Evolutionary conservation across 2,329 filamentous ascomycete species (phyloP).

Genomic region (Exophiala dermatitidis): DNA sequence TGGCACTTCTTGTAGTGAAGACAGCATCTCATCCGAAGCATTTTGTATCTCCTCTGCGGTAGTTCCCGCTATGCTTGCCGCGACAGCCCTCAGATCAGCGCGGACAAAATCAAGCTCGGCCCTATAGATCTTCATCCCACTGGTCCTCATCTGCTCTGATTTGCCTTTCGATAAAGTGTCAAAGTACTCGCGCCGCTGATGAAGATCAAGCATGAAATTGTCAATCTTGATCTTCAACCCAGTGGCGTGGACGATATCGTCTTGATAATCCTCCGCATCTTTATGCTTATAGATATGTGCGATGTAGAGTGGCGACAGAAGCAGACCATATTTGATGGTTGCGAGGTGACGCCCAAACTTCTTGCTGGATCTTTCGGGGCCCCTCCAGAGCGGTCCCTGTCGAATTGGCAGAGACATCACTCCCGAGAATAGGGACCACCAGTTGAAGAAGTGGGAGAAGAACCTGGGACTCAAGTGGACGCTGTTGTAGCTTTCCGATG

Average conservation of each 20-base stretch:
- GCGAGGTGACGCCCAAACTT: constrained; percentile 95
- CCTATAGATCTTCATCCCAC: constrained; percentile 90
- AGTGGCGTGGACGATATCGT: constrained; percentile 76
- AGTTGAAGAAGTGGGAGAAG: constrained; percentile 96
- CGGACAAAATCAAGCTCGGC: constrained; percentile 87
- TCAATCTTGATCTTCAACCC: constrained; percentile 94
- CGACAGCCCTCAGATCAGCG: constrained; percentile 87
- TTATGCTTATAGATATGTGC: constrained; percentile 99
- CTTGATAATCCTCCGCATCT: constrained; percentile 76
- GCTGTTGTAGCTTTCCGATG: constrained; percentile 89
- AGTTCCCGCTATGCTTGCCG: constrained; percentile 78
- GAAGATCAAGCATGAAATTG: constrained; percentile 94
- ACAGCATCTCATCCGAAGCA: constrained; percentile 56
- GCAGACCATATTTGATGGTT: constrained; percentile 96
- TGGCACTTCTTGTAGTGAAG: constrained; percentile 48
- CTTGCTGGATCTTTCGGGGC: constrained; percentile 91
- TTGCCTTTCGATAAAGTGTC: constrained; percentile 69
- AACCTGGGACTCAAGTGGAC: constrained; percentile 91
- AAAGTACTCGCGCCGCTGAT: constrained; percentile 89
- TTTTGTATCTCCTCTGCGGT: constrained; percentile 66
- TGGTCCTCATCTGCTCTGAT: constrained; percentile 72
- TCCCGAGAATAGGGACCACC: constrained; percentile 95
- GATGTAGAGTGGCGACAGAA: constrained; percentile 86
- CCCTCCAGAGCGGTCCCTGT: constrained; percentile 85
- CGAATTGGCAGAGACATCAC: constrained; percentile 91